Base-by-base conservation (phyloP, 2,329 filamentous ascomycete species). In the Dactylonectria macrodidyma region DNA sequence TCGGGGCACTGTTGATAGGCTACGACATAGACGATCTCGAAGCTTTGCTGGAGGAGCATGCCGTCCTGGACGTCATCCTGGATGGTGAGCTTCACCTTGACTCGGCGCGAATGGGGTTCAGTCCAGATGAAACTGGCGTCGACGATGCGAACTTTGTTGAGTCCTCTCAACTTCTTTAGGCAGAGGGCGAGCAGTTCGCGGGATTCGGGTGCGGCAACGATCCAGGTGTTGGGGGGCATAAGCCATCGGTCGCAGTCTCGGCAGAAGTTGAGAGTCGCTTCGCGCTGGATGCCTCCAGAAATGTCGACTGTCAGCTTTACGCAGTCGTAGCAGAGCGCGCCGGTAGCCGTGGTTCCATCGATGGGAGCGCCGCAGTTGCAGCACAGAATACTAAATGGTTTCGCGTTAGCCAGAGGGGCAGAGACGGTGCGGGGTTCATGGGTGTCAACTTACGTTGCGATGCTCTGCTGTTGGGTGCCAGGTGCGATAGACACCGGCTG, bases 41-140 rank as follows among this genome's bases (percentile, higher is more conserved):
- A 98, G 58, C 91, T 92, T 83, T 99, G 96, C 82, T 99, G 96
- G 76, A 99, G 85, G 64, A 92, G 81, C 52, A 91, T 86, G 30
- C 89, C 89, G 62, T 90, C 89, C 59, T 87, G 87, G 2, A 91
- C 88, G 24, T 86, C 82, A 67, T 90, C 89, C 78, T 98, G 96
- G 55, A 98, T 92, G 1, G 96, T 98, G 81, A 99, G 92, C 85
- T 98, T 98, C 81, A 98, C 91, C 83, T 95, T 97, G 71, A 98
- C 88, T 79, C 96, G 88, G 78, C 94, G 88, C 76, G 95, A 98
- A 84, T 99, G 96, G 11, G 96, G 95, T 82, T 99, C 96, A 1
- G 96, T 99, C 96, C 96, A 99, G 78, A 98, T 93, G 79, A 98
- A 99, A 76, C 91, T 93, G 54, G 96, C 96, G 80, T 99, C 96